Evolutionary conservation across 805 yeast genomes (phyloP), one percentile per base, ranked within the genome.

Genomic region (Lachancea sp.): DNA sequence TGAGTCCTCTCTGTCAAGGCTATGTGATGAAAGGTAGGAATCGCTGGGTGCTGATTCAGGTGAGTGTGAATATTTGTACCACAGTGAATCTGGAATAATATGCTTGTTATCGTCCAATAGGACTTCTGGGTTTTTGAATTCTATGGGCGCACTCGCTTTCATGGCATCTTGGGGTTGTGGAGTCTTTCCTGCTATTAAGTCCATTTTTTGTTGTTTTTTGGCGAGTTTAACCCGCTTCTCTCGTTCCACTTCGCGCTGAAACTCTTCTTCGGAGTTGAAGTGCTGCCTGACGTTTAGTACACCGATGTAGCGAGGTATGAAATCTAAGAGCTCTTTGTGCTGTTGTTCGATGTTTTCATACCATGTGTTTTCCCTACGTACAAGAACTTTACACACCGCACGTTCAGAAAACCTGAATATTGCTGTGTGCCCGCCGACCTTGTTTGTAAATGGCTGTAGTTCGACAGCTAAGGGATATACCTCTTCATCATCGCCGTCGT

Each of bases 391-490:
- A 65, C 98, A 93, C 15, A 93, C 96, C 0, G 97, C 98, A 47
- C 86, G 73, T 54, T 81, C 85, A 3, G 95, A 84, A 60, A 93
- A 93, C 52, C 91, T 77, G 68, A 91, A 93, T 30, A 93, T 89
- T 1, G 97, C 97, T 0, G 97, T 91, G 62, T 93, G 99, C 0
- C 99, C 99, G 7, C 99, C 99, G 18, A 93, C 98, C 59, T 86
- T 89, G 60, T 93, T 89, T 45, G 82, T 81, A 66, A 90, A 91
- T 1, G 98, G 98, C 44, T 86, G 78, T 47, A 91, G 67, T 61
- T 91, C 97, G 1, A 90, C 96, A 1, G 96, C 85, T 26, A 88
- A 66, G 2, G 89, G 85, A 52, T 72, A 84, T 34, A 71, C 67
- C 6, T 67, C 63, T 9, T 63, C 63, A 9, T 59, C 62, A 5